Conservation (phyloP, 345 rosid species). For the Viola odorata region DNA sequence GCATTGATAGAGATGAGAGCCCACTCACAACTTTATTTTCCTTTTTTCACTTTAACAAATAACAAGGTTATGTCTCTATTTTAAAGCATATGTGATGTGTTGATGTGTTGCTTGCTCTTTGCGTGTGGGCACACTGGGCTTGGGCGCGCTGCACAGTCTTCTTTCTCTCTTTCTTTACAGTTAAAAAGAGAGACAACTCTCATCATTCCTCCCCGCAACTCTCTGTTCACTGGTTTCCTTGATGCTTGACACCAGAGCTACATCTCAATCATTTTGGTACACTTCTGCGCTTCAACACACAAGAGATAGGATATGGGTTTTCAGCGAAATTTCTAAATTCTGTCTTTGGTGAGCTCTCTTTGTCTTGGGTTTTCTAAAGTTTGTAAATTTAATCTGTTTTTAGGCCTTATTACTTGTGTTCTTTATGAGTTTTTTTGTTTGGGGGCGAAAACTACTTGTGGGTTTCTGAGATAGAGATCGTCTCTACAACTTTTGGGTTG, state of each 20-base stretch:
- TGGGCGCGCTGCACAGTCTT: too few relatives aligned
- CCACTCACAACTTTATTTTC: constrained; percentile 22
- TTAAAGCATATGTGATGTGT: too few relatives aligned
- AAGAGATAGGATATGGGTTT: constrained; percentile 32
- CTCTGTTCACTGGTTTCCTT: constrained; percentile 49
- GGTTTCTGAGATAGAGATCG: background rate
- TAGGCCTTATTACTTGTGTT: background rate
- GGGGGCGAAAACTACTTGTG: background rate
- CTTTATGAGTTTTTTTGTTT: constrained; percentile 7
- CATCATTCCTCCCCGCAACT: constrained; percentile 22
- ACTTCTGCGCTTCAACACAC: constrained; percentile 21
- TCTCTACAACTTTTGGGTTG: background rate
- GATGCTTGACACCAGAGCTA: constrained; percentile 57
- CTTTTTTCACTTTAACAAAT: constrained; percentile 5
- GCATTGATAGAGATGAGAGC: constrained; percentile 33
- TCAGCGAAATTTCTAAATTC: constrained; percentile 10
- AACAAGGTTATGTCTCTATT: constrained; percentile 2
- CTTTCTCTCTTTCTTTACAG: background rate
- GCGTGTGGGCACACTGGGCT: too few relatives aligned
- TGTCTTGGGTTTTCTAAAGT: constrained; percentile 20
- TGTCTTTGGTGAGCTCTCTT: constrained; percentile 24
- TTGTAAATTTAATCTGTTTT: constrained; percentile 10
- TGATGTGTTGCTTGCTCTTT: too few relatives aligned
- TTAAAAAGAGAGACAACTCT: constrained; percentile 20
- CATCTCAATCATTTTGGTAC: constrained; percentile 39